Percentiles rank a stretch among this genome's conserved stretches.
Conservation (phyloP, 1,284 basidiomycete species). For the Pseudozyma pruni region DNA sequence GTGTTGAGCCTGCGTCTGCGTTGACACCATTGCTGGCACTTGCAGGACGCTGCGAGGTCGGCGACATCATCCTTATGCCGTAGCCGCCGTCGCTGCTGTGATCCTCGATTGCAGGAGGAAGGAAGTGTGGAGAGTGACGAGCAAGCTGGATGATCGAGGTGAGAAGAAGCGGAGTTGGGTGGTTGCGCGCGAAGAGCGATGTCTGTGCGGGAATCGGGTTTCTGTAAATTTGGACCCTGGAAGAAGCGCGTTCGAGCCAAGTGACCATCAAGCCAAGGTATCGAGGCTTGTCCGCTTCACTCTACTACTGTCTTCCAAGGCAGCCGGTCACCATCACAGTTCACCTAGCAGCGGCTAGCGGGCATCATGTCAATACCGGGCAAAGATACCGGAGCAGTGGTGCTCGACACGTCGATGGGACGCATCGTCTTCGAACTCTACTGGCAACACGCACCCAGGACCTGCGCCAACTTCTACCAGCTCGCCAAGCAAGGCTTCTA, state of each 20-base stretch:
- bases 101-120: background rate
- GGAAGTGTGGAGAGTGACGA: background rate
- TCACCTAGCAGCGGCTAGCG: background rate
- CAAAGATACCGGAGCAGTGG: conserved; percentile 44
- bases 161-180: conserved; percentile 4
- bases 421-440: conserved; percentile 61
- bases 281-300: background rate
- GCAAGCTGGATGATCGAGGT: conserved; percentile 5
- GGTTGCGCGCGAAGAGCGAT: background rate
- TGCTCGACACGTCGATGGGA: conserved; percentile 63
- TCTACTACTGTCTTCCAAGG: background rate
- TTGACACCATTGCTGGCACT: conserved; percentile 1
- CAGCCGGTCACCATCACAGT: conserved; percentile 1
- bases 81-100: background rate
- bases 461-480: conserved; percentile 61
- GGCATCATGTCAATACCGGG: conserved; percentile 36
- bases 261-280: too few relatives aligned
- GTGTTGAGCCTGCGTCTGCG: conserved; percentile 2
- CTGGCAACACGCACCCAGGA: conserved; percentile 62
- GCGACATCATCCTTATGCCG: conserved; percentile 12
- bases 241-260: conserved; percentile 3
- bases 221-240: conserved; percentile 28
- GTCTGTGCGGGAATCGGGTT: conserved; percentile 39
- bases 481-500: conserved; percentile 64
- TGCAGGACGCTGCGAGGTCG: conserved; percentile 2